Evolutionary conservation across 306 rosid species (phyloP), one percentile per base, ranked within the genome.

Genomic region (Quercus engelmannii): DNA sequence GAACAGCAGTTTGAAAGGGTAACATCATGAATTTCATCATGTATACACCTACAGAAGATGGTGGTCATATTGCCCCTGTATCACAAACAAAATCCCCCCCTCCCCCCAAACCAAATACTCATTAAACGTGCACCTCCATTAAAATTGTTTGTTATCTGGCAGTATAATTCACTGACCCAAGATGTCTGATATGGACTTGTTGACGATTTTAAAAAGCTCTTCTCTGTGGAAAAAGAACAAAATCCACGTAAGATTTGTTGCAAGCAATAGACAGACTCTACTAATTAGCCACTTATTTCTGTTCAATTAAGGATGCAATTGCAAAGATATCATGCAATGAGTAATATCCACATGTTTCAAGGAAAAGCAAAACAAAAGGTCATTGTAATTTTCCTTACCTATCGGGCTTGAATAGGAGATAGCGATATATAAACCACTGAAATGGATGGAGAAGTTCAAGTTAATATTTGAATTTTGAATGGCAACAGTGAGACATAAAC

Each of bases 361-460:
- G 72, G 51, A 35, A 67, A 25, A 55, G 21, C 12, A 35, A 75
- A 28, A 52, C 10, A 51, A 63, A 69, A 56, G 2, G 49, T 17
- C 63, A 38, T 14, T 14, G 8, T 23, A 78, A 81, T 56, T 55
- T 64, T 68, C 31, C 88, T 89, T 81, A 94, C 98, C 98, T 73
- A 67, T 94, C 87, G 9, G 99, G 99, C 80, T 92, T 94, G 90
- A 94, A 94, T 77, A 94, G 38, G 85, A 94, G 97, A 80, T 91
- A 94, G n/a, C 99, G 99, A 81, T 92, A 92, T 72, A 81, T 57
- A 78, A 94, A 94, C 99, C 97, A 94, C 99, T 94, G 97, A 81
- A 91, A 86, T 54, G 71, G 79, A 83, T 52, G 81, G 4, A 80
- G 3, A 83, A 76, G 63, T 30, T 83, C 51, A n/a, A 62, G 83